These are phyloP conservation scores for Myxozyma lipomycoides DNA, from an alignment of 805 yeast species.

Conservation along the genomic window DNA sequence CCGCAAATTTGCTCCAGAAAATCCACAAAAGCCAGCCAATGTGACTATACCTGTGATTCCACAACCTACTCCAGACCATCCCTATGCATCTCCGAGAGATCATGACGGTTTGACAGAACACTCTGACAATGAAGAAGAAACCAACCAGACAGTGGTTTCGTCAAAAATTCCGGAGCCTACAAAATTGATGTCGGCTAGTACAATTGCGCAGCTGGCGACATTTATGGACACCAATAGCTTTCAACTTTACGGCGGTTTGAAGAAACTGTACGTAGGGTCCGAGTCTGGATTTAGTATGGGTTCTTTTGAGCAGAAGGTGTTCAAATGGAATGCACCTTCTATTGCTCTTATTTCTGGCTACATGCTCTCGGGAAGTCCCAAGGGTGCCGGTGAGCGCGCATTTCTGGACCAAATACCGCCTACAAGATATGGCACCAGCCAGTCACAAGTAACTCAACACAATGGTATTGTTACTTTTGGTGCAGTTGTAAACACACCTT, in stretches of 20 bases:
- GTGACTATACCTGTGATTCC: conserved; percentile 1
- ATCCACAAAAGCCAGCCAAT: conserved; percentile 9
- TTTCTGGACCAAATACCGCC: conserved; percentile 33
- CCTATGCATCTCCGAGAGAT: conserved; percentile 15
- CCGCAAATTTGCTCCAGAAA: conserved; percentile 29
- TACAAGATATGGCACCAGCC: conserved; percentile 13
- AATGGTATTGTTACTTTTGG: conserved; percentile 54
- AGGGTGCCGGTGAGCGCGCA: conserved; percentile 27
- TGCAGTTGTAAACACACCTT: conserved; percentile 62
- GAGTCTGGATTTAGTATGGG: conserved; percentile 83
- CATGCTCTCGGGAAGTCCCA: conserved; percentile 29
- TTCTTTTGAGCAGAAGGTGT: conserved; percentile 74
- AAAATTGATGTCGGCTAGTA: conserved; percentile 42
- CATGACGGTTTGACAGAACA: conserved; percentile 24
- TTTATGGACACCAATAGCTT: conserved; percentile 35
- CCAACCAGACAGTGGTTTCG: conserved; percentile 5
- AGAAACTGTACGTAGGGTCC: conserved; percentile 66
- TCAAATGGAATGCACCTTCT: conserved; percentile 90
- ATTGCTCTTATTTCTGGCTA: conserved; percentile 66
- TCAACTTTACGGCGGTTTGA: conserved; percentile 36
- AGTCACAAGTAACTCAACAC: conserved; percentile 24
- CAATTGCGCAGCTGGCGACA: conserved; percentile 43
- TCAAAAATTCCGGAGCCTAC: conserved; percentile 35
- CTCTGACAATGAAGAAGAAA: conserved; percentile 5
- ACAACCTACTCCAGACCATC: conserved; percentile 14